Evolutionary conservation across 2,329 filamentous ascomycete species (phyloP).

Genomic region (Bipolaris oryzae): DNA sequence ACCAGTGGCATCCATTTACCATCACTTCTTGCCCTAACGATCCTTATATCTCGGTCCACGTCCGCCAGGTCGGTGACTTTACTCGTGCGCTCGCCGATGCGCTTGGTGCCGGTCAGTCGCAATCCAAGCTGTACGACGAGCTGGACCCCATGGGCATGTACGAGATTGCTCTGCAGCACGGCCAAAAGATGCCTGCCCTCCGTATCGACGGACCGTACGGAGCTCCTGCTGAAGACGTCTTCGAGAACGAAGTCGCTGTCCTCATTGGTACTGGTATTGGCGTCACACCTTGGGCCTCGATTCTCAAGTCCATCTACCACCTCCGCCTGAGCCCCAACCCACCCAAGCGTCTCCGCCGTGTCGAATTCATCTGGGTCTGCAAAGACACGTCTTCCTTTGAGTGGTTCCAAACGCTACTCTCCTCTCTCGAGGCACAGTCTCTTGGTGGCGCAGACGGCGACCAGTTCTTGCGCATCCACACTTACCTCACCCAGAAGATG

Average conservation of each 20-base stretch:
- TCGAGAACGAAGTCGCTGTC: slow-evolving; percentile 87
- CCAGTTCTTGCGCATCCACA: slow-evolving; percentile 97
- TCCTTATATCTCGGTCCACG: slow-evolving; percentile 90
- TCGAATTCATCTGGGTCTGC: slow-evolving; percentile 99
- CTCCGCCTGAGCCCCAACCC: slow-evolving; percentile 88
- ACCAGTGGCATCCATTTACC: slow-evolving; percentile 98
- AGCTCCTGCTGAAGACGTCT: slow-evolving; percentile 95
- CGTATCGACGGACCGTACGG: slow-evolving; percentile 96
- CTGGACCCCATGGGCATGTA: slow-evolving; percentile 97
- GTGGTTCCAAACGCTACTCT: slow-evolving; percentile 96
- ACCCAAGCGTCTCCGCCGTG: slow-evolving; percentile 84
- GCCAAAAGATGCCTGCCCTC: slow-evolving; percentile 86
- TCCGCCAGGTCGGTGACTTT: slow-evolving; percentile 96
- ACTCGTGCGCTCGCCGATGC: slow-evolving; percentile 92
- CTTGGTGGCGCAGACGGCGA: slow-evolving; percentile 66
- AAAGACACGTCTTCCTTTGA: slow-evolving; percentile 95
- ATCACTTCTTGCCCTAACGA: slow-evolving; percentile 98
- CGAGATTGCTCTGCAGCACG: slow-evolving; percentile 92
- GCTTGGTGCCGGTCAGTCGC: slow-evolving; percentile 85
- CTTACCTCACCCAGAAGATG: slow-evolving; percentile 91
- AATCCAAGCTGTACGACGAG: slow-evolving; percentile 86
- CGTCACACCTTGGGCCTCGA: slow-evolving; percentile 84
- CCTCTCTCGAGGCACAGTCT: slow-evolving; percentile 87
- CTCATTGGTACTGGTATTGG: slow-evolving; percentile 87
- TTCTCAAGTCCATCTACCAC: slow-evolving; percentile 98